Base-by-base conservation (phyloP, 1,284 basidiomycete species). In the Cystobasidium slooffiae region DNA sequence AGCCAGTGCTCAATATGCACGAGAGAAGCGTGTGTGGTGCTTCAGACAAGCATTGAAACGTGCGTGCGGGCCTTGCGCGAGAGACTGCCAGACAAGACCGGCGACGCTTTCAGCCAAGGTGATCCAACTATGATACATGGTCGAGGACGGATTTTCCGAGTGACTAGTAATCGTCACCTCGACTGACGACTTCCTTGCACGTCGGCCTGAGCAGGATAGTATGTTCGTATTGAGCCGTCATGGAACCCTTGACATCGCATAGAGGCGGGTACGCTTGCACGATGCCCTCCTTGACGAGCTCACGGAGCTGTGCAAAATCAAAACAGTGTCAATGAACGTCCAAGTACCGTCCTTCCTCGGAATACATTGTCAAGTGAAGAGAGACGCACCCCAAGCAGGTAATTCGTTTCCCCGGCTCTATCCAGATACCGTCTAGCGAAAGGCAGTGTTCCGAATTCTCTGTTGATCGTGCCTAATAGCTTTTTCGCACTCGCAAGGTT, bases 221-320 rank as follows among this genome's bases (percentile, higher is more conserved):
- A 83, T 98, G 94, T 81, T 98, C 94, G 82, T 91, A 96, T 86
- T 97, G 94, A 3, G 94, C 94, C 0, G 94, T 97, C 92, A 94
- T 95, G 5, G 89, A 87, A 49, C 80, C 80, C 51, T 77, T 77
- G 44, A 78, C 70, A 65, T 99, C 96, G 77, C 88, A 89, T 20
- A 99, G 85, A 0, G 97, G 97, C n/a, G 94, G 97, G 83, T 99
- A 98, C 78, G 91, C 93, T 79, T 90, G 88, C 0, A 99, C 94
- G 74, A 98, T 88, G 1, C 91, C 92, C 84, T 94, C 89, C 68
- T 87, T 85, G 20, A 99, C 95, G 20, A 99, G 86, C 78, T 96
- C 89, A 80, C 95, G 95, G 72, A 97, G 85, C 93, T 95, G 78
- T 7, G 24, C 16, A 10, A 20, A 22, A 47, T 24, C n/a, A 10